These are phyloP conservation scores for Pichia nanzhaoensis DNA, from an alignment of 805 yeast genomes.

Conservation along the genomic window DNA sequence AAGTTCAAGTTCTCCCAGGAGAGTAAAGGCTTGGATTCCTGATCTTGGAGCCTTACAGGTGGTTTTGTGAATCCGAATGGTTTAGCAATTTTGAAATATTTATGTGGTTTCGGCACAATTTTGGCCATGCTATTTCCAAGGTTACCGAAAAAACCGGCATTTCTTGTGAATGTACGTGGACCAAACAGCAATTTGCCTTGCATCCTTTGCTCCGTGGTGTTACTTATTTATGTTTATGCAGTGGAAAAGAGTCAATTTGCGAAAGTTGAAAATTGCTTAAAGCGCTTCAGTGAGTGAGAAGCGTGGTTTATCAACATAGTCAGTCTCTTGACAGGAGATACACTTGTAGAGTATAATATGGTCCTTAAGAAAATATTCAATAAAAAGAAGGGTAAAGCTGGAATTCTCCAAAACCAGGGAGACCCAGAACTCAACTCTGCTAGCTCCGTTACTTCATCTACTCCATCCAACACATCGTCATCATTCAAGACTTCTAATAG, in stretches of 20 bases:
- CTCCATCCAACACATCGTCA: not conserved
- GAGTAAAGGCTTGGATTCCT: slow-evolving; percentile 18
- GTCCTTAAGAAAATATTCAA: slow-evolving; percentile 9
- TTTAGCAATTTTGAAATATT: slow-evolving; percentile 27
- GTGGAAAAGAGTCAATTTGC: no score
- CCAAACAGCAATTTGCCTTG: not conserved
- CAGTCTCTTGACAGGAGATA: not conserved
- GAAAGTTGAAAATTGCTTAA: no score
- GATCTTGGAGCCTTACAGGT: slow-evolving; percentile 21
- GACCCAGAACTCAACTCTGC: not conserved
- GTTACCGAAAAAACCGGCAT: slow-evolving; percentile 28
- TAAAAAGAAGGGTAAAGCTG: slow-evolving; percentile 7
- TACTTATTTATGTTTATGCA: no score
- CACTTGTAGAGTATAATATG: not conserved
- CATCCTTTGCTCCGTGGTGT: no score
- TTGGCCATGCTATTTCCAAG: slow-evolving; percentile 26
- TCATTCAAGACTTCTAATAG: not conserved
- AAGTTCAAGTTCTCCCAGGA: slow-evolving; percentile 26
- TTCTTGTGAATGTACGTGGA: slow-evolving; percentile 12
- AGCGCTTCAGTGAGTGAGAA: no score
- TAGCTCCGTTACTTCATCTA: not conserved
- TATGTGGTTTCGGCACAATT: slow-evolving; percentile 30
- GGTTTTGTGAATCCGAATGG: slow-evolving; percentile 29
- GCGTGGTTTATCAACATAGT: not conserved
- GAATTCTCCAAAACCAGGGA: not conserved